Evolutionary conservation across 495 filamentous ascomycete species (phyloP).

Genomic region (Pseudevernia furfuracea): DNA sequence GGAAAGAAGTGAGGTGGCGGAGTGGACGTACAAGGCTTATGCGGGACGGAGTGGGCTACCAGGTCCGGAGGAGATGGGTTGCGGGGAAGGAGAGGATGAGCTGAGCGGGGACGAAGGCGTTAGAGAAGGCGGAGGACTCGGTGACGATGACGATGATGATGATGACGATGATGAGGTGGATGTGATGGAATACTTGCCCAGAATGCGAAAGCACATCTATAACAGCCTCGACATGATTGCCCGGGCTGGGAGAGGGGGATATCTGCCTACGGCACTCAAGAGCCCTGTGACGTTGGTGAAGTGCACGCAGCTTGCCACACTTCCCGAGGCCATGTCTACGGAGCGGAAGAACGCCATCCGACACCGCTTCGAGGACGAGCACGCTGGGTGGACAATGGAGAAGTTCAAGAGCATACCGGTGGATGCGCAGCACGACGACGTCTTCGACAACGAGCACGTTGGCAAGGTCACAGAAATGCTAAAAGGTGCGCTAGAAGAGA

Average conservation of each 20-base stretch:
- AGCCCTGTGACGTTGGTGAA: constrained; percentile 22
- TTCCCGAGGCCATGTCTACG: constrained; percentile 9
- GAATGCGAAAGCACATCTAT: constrained; percentile 27
- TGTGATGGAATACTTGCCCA: constrained; percentile 20
- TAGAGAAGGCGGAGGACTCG: no score
- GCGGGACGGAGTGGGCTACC: constrained; percentile 15
- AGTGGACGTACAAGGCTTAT: constrained; percentile 24
- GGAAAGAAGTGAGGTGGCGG: constrained; percentile 23
- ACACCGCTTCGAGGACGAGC: constrained; percentile 17
- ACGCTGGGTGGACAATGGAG: constrained; percentile 18
- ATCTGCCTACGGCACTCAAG: constrained; percentile 7
- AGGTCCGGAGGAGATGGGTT: constrained; percentile 9
- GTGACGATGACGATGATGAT: no score
- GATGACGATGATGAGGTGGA: constrained; percentile 20
- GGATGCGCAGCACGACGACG: constrained; percentile 18
- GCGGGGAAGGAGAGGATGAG: constrained; percentile 16
- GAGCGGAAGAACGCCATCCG: constrained; percentile 11
- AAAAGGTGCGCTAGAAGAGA: constrained; percentile 4
- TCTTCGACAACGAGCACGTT: constrained; percentile 18
- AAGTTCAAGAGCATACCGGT: constrained; percentile 15
- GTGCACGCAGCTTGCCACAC: constrained; percentile 13
- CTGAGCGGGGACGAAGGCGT: not conserved
- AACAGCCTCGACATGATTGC: constrained; percentile 24
- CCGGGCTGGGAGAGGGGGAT: constrained; percentile 2
- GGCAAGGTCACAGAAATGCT: constrained; percentile 15